Evolutionary conservation across 2,329 filamentous ascomycete species (phyloP).

Genomic region (Thyridium curvatum): DNA sequence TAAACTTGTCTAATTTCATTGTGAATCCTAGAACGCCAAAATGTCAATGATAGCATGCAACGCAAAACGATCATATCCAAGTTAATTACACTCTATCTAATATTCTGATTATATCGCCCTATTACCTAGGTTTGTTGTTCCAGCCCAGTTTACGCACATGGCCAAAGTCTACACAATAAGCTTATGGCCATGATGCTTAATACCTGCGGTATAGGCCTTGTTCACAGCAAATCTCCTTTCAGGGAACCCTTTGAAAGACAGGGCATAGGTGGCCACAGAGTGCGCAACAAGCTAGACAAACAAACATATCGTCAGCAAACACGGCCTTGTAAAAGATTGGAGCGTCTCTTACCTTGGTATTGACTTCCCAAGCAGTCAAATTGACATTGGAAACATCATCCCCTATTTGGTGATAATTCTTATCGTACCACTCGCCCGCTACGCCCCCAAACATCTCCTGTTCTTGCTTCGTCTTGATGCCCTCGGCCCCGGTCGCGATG

Average conservation of each 20-base stretch:
- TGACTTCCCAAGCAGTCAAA: constrained; percentile 53
- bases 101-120: too few relatives aligned
- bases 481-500: constrained; percentile 73
- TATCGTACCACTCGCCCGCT: constrained; percentile 54
- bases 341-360: constrained; percentile 42
- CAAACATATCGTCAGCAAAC: background rate
- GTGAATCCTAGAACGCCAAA: too few relatives aligned
- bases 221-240: constrained; percentile 32
- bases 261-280: constrained; percentile 64
- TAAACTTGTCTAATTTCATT: too few relatives aligned
- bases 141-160: too few relatives aligned
- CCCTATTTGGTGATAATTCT: constrained; percentile 57
- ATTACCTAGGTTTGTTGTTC: too few relatives aligned
- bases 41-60: too few relatives aligned
- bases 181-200: constrained; percentile 44
- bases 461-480: constrained; percentile 65
- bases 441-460: constrained; percentile 63
- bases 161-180: constrained; percentile 37
- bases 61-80: too few relatives aligned
- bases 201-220: constrained; percentile 23
- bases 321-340: background rate
- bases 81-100: too few relatives aligned
- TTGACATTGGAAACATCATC: constrained; percentile 54
- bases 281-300: constrained; percentile 55
- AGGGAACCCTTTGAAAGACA: constrained; percentile 60